These are phyloP conservation scores for Geoglossum glabrum DNA, from an alignment of 495 filamentous ascomycete species.

Conservation along the genomic window DNA sequence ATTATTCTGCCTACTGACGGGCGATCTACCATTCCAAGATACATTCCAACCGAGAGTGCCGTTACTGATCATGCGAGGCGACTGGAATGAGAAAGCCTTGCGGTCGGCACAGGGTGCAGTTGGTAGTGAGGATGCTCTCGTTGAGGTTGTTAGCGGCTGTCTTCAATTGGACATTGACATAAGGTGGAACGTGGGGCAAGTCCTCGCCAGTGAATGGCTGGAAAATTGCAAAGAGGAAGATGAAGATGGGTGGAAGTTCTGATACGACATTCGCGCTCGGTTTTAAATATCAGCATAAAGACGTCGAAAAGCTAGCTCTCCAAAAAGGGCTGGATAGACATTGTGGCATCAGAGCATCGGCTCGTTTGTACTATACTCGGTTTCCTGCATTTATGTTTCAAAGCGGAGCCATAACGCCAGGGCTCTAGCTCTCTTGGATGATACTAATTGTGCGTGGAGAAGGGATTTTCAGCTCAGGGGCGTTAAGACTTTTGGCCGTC, in stretches of 20 bases:
- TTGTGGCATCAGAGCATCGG: background rate
- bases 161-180: slow-evolving; percentile 17
- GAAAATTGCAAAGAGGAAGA: background rate
- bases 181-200: slow-evolving; percentile 18
- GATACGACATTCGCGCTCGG: background rate
- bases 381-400: background rate
- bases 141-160: slow-evolving; percentile 21
- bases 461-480: background rate
- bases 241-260: background rate
- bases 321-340: background rate
- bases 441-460: background rate
- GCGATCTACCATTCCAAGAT: slow-evolving; percentile 48
- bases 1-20: slow-evolving; percentile 39
- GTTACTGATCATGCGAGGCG: slow-evolving; percentile 38
- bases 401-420: background rate
- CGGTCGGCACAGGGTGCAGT: slow-evolving; percentile 6
- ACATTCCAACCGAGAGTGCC: slow-evolving; percentile 36
- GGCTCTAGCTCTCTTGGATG: background rate
- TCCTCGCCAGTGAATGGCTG: slow-evolving; percentile 3
- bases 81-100: slow-evolving; percentile 37
- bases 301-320: too few relatives aligned
- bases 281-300: too few relatives aligned
- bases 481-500: background rate
- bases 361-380: background rate
- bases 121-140: slow-evolving; percentile 8